Evolutionary conservation across 1,284 basidiomycete genomes (phyloP), one percentile per base, ranked within the genome.

Genomic region (Cutaneotrichosporon cyanovorans): DNA sequence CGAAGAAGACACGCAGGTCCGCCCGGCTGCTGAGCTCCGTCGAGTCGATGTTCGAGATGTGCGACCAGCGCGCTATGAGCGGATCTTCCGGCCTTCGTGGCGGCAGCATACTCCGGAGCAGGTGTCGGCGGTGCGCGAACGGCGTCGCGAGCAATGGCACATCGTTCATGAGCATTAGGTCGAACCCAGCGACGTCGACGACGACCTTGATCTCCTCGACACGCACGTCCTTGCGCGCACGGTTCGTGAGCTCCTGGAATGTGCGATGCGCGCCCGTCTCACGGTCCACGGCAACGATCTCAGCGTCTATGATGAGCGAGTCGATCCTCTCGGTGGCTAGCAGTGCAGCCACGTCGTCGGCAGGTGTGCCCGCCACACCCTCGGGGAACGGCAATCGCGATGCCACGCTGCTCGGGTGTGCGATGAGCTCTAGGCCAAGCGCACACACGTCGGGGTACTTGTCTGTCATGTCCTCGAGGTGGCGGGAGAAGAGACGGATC

Each of bases 181-280:
- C 95, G 61, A 99, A 99, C 0, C 83, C 90, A 67, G 91, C 97
- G 4, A 99, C 78, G 61, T 90, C 93, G 12, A 98, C 95, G 45
- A 84, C 81, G 51, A 98, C 85, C 76, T 90, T 87, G 63, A 99
- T 92, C 65, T 98, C 92, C 64, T 92, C 87, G 0, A 92, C 80
- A 65, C 87, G 89, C 60, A 98, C 95, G 58, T 97, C 95, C 72
- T 99, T 99, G 47, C 95, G 84, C 62, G 97, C 97, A 42, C 95
- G 80, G 56, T 83, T 84, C 58, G 87, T 90, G 5, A 99, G 79
- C 63, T 98, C 93, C 71, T 99, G 95, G 79, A 99, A 99, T 0
- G 93, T 93, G 75, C 96, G 81, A 39, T 97, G 77, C 53, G 84
- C 84, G 34, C 81, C 81, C 0, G 82, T 87, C 37, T 79, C 79